Evolutionary conservation across 2,329 filamentous ascomycete genomes (phyloP), one percentile per base, ranked within the genome.

Genomic region (Cladosporium austrohemisphaericum): DNA sequence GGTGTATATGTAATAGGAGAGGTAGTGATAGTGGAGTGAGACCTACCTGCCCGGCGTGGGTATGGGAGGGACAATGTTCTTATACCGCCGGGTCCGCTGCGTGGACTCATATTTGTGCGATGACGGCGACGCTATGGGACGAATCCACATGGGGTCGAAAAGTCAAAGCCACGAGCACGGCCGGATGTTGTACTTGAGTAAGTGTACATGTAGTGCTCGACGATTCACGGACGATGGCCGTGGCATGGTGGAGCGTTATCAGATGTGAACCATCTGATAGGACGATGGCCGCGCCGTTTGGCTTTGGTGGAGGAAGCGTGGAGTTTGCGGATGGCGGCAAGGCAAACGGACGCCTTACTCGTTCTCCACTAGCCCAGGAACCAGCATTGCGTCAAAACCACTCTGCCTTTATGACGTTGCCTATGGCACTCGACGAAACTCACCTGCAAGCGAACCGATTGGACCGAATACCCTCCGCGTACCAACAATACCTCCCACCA

Each of bases 331-430:
- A n/a, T 3, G 31, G n/a, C 6, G 14, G 23, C 23, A 20, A 14
- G 10, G 31, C 31, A n/a, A 20, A n/a, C 28, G 28, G 16, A 10
- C n/a, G 16, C 43, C 11, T n/a, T 36, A 11, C 31, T 22, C 22
- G 23, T 36, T 26, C 5, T 9, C 16, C 13, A 10, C 43, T 46
- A 46, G 43, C 13, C 22, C 43, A 46, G 43, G 43, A 28, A 46
- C 41, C 19, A 16, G 31, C 29, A 35, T 36, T 46, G 43, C 43
- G 41, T 44, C 31, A 45, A 36, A 35, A 11, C 19, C 22, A 32
- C 31, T 36, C 43, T 28, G 14, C 32, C 31, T 36, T 46, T 37
- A 46, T 46, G 43, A 46, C 43, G 43, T 46, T 46, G 43, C 32
- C 22, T 37, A 19, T 26, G 35, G 20, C 41, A 33, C 4, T 36